These are phyloP conservation scores for Paramyrothecium roridum DNA, from an alignment of 2,329 filamentous ascomycete species.

Conservation along the genomic window DNA sequence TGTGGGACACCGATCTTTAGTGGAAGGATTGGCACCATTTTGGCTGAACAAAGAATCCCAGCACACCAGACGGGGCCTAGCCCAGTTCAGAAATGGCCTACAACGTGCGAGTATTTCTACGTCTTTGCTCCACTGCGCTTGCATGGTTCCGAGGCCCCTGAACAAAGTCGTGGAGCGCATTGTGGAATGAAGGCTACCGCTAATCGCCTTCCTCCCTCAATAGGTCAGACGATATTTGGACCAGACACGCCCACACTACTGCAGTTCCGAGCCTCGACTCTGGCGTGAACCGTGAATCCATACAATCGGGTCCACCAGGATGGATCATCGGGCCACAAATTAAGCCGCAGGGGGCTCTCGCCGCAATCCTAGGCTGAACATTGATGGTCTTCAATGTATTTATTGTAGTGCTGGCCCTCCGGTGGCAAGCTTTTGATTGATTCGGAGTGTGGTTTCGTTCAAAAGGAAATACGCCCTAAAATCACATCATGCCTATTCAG, in stretches of 20 bases:
- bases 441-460: not conserved
- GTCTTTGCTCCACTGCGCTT: not conserved
- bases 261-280: not conserved
- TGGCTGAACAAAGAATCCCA: not conserved
- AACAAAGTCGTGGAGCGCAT: not conserved
- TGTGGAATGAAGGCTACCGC: not conserved
- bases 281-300: not conserved
- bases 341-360: not conserved
- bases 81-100: not conserved
- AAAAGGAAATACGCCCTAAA: not conserved
- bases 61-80: not conserved
- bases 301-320: not conserved
- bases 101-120: not conserved
- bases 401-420: not conserved
- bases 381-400: not conserved
- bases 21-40: not conserved
- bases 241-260: not conserved
- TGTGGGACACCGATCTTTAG: not conserved
- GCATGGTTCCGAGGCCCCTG: not conserved
- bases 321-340: not conserved
- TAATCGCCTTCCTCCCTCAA: not conserved
- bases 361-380: not conserved
- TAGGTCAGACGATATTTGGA: not conserved
- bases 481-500: slow-evolving; percentile 14
- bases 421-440: not conserved